Conservation (phyloP, 331 rosid species). For the Quercus lobata region DNA sequence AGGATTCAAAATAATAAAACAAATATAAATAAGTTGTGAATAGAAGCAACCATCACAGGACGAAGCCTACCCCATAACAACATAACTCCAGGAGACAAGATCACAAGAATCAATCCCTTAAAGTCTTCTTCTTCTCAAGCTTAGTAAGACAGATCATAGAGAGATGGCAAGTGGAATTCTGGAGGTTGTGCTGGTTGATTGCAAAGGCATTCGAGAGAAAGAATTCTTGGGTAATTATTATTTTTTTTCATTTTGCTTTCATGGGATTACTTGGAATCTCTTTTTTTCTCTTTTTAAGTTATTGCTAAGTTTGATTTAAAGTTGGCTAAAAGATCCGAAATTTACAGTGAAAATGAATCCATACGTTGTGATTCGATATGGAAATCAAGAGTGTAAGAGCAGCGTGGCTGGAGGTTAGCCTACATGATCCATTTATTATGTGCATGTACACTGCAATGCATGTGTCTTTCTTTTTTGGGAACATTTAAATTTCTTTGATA, state of each 20-base stretch:
- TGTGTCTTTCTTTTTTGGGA: neutral
- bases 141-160: neutral
- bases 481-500: neutral
- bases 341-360: constrained; percentile 18
- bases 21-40: neutral
- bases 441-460: neutral
- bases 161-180: neutral
- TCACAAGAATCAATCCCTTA: neutral
- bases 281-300: neutral
- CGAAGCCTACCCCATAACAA: neutral
- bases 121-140: neutral
- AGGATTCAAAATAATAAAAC: neutral
- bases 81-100: neutral
- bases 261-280: neutral
- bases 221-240: neutral
- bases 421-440: neutral
- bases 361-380: constrained; percentile 7
- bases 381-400: constrained; percentile 12
- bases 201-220: constrained; percentile 2
- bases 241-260: neutral
- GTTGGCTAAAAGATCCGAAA: neutral
- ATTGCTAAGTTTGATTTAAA: neutral
- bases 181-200: constrained; percentile 14
- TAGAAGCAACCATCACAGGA: neutral
- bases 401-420: constrained; percentile 2